phyloP scores from a whole-genome alignment of 192 early-diverging fungal species.

The Coemansia sp. region DNA sequence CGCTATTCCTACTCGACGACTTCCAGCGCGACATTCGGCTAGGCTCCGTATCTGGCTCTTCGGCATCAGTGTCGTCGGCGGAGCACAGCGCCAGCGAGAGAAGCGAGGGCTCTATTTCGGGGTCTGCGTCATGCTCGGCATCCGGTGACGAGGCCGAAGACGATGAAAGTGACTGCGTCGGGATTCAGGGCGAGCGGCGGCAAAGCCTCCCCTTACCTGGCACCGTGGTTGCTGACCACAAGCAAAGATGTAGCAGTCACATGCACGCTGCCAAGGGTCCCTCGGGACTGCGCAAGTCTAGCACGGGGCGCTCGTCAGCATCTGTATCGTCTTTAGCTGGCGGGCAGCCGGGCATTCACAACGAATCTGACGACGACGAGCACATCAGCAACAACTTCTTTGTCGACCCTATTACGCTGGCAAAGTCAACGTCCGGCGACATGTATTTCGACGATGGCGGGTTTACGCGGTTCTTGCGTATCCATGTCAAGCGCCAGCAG shows the following conservation, averaged over 20 bases:
- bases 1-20: conserved; percentile 45
- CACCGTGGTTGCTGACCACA: not conserved
- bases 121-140: not conserved
- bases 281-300: conserved; percentile 6
- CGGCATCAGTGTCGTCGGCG: conserved; percentile 5
- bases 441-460: conserved; percentile 59
- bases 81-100: conserved; percentile 7
- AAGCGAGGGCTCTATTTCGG: not conserved
- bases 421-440: conserved; percentile 31
- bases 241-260: conserved; percentile 10
- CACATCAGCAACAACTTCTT: conserved; percentile 52
- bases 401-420: conserved; percentile 45
- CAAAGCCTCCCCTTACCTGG: not conserved
- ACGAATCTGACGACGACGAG: conserved; percentile 58
- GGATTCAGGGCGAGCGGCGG: conserved; percentile 6
- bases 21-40: conserved; percentile 16
- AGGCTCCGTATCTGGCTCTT: conserved; percentile 5
- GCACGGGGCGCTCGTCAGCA: conserved; percentile 5
- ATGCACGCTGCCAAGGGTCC: not conserved
- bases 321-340: not conserved
- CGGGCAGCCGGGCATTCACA: conserved; percentile 26
- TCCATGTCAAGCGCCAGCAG: conserved; percentile 55
- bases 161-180: conserved; percentile 3
- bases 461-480: conserved; percentile 54
- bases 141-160: conserved; percentile 9